Evolutionary conservation across 1,139 yeast species (phyloP).

Genomic region (Yamadazyma spencermartinsiae): DNA sequence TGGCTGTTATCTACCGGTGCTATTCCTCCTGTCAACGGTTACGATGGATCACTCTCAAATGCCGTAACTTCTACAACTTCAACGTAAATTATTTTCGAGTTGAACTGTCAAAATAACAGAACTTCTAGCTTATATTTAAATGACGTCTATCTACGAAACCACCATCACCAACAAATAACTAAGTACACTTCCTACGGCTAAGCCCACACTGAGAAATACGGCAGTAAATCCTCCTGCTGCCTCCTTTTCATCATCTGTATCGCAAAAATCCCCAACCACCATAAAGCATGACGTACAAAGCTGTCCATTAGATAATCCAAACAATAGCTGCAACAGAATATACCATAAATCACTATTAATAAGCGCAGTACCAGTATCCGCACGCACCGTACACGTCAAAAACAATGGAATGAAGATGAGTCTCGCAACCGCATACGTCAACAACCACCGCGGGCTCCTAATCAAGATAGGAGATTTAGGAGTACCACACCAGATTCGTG

Average conservation of each 20-base stretch:
- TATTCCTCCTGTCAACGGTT: no score
- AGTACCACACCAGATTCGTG: constrained; percentile 67
- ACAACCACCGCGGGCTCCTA: constrained; percentile 38
- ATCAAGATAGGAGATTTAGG: constrained; percentile 42
- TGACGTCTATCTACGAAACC: no score
- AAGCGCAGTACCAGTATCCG: constrained; percentile 50
- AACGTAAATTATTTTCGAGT: no score
- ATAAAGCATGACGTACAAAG: constrained; percentile 78
- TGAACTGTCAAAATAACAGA: no score
- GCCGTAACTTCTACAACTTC: no score
- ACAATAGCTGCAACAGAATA: constrained; percentile 64
- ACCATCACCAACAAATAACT: constrained; percentile 62
- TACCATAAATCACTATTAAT: constrained; percentile 67
- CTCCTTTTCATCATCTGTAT: constrained; percentile 67
- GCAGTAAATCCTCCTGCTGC: constrained; percentile 95
- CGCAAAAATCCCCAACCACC: constrained; percentile 64
- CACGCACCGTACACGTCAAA: constrained; percentile 72
- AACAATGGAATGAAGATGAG: constrained; percentile 61
- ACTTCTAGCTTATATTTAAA: no score
- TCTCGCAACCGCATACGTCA: constrained; percentile 56
- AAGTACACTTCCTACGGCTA: constrained; percentile 73
- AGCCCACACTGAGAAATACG: constrained; percentile 70
- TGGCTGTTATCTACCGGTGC: no score
- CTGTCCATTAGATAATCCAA: constrained; percentile 90
- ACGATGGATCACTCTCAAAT: no score